Base-by-base conservation (phyloP, 352 stramenopile species). In the Phytophthora sojae region DNA sequence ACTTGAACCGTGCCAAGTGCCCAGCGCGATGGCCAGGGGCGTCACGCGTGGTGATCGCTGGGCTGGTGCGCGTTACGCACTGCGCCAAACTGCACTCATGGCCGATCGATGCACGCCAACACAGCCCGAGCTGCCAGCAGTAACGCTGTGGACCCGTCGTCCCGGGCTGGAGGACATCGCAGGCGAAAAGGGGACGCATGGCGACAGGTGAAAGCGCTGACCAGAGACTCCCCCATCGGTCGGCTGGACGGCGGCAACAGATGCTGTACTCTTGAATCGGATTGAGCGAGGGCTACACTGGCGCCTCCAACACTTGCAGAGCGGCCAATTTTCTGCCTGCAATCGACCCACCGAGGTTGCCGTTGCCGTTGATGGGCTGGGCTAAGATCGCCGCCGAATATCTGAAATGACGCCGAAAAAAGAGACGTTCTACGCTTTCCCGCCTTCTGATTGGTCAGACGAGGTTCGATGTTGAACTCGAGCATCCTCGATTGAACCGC, bases 381-480 rank as follows among this genome's bases (percentile, higher is more conserved):
- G 66, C 49, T 59, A 65, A 57, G 58, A 69, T 73, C 60, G 42
- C 54, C 50, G 42, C 23, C 57, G 29, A 61, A 61, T 50, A 57
- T 67, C 60, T 59, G 37, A 61, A 60, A 53, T 67, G 29, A 73
- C 57, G 53, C 60, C 60, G 42, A 66, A 61, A 67, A 61, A 65
- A 26, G 57, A 75, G 25, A 60, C 25, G 30, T 56, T 54, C 57
- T 53, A 44, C 57, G 21, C 21, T 67, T 61, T n/a, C 25, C 45
- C 12, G 52, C 8, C 8, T 45, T 55, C 42, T 71, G 35, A 67
- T 71, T 71, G 57, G 4, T n/a, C 19, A 17, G 17, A 50, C 23
- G 37, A 69, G 65, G 57, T 32, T 74, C 53, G 67, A 74, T 52
- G 44, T 74, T 74, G 60, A 69, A 73, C 30, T 58, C 37, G 26